These are phyloP conservation scores for Cladophialophora psammophila DNA, from an alignment of 2,329 filamentous ascomycete species.

Conservation along the genomic window DNA sequence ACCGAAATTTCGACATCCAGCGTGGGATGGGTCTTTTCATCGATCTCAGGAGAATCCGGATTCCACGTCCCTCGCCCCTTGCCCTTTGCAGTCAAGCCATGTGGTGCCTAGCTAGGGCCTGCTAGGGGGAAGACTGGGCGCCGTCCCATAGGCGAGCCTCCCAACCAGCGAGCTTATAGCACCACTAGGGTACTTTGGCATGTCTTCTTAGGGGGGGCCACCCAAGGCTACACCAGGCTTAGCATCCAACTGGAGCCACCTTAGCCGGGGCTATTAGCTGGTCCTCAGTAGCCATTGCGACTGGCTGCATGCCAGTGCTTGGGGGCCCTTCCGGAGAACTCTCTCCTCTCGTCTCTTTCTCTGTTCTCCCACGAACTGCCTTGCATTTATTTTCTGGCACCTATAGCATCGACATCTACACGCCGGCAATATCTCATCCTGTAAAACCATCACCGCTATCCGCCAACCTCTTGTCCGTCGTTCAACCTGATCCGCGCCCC, in stretches of 20 bases:
- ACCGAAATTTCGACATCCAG: constrained; percentile 10
- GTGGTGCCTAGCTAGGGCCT: constrained; percentile 6
- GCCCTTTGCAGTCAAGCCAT: constrained; percentile 13
- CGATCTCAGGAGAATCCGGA: constrained; percentile 24
- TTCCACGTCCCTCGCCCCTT: background rate
- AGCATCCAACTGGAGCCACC: background rate
- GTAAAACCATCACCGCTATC: constrained; percentile 23
- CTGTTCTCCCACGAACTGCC: constrained; percentile 19
- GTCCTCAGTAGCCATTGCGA: background rate
- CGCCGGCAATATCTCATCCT: constrained; percentile 21
- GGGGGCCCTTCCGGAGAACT: constrained; percentile 8
- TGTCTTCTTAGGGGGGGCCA: background rate
- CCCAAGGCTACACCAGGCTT: too few relatives aligned
- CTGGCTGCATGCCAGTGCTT: constrained; percentile 7
- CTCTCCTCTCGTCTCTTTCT: constrained; percentile 18
- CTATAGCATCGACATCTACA: constrained; percentile 16
- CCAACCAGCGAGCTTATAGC: background rate
- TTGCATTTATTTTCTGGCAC: constrained; percentile 29
- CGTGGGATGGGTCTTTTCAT: constrained; percentile 11
- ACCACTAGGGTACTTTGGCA: background rate
- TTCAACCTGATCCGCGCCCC: constrained; percentile 9
- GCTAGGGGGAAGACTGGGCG: background rate
- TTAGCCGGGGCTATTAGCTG: constrained; percentile 6
- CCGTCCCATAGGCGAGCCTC: constrained; percentile 2
- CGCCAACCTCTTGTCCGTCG: constrained; percentile 13